Conservation (phyloP, 176 grass and related monocot species). For the Bonia amplexicaulis region DNA sequence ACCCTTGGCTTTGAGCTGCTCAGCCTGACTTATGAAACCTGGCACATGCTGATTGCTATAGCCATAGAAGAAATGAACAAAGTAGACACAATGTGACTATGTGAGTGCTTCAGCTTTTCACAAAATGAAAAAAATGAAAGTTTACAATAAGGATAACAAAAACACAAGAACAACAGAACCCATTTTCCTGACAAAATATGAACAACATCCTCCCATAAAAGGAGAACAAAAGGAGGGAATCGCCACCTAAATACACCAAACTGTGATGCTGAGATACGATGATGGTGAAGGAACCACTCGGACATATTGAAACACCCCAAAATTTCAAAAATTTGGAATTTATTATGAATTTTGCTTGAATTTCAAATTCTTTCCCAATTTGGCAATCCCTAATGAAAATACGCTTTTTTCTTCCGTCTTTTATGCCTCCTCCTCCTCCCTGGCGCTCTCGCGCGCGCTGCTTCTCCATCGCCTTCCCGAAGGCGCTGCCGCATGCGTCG, state of each 20-base stretch:
- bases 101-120: constrained; percentile 19
- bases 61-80: constrained; percentile 3
- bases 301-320: no score
- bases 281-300: neutral
- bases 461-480: no score
- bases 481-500: no score
- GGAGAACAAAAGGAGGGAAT: neutral
- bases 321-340: no score
- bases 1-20: constrained; percentile 91
- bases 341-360: no score
- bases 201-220: neutral
- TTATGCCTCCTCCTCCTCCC: no score
- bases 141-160: neutral
- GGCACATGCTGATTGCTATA: constrained; percentile 88
- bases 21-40: constrained; percentile 77
- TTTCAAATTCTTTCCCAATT: no score
- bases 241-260: neutral
- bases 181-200: neutral
- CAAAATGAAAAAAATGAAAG: neutral
- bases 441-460: no score
- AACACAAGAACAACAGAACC: neutral
- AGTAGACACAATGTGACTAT: neutral
- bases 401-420: no score
- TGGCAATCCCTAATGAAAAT: no score
- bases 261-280: neutral